phyloP scores from a whole-genome alignment of 306 rosid species.

The Cucurbita maxima region DNA sequence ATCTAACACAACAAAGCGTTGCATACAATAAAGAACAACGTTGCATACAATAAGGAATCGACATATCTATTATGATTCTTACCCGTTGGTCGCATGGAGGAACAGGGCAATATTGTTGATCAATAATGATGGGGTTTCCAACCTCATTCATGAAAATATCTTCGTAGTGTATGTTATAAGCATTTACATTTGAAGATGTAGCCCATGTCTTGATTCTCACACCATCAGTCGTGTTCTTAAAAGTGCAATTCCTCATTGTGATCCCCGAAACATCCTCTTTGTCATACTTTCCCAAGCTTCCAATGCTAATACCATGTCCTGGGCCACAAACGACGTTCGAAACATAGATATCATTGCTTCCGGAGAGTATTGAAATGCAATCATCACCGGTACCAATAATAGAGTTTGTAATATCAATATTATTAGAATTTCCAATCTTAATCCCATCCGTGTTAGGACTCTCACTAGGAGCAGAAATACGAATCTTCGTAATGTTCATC shows the following conservation, averaged over 20 bases:
- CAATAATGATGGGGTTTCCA: constrained; percentile 31
- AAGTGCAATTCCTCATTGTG: constrained; percentile 26
- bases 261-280: constrained; percentile 20
- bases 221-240: constrained; percentile 28
- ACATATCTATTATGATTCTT: background rate
- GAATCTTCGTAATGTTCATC: constrained; percentile 19
- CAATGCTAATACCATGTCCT: constrained; percentile 61
- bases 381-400: constrained; percentile 43
- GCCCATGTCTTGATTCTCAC: constrained; percentile 63
- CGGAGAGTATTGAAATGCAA: constrained; percentile 35
- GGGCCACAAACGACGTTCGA: constrained; percentile 36
- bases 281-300: constrained; percentile 33
- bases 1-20: constrained; percentile 11
- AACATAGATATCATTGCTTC: constrained; percentile 18
- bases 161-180: constrained; percentile 22
- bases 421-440: constrained; percentile 24
- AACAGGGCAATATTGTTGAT: constrained; percentile 38
- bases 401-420: constrained; percentile 12
- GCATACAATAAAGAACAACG: too few relatives aligned
- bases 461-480: constrained; percentile 20
- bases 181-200: constrained; percentile 5
- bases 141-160: constrained; percentile 36
- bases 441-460: constrained; percentile 74
- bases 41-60: too few relatives aligned
- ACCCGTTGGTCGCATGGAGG: constrained; percentile 21